Conservation (phyloP, 176 grass and related monocot species). For the Paspalum notatum region DNA sequence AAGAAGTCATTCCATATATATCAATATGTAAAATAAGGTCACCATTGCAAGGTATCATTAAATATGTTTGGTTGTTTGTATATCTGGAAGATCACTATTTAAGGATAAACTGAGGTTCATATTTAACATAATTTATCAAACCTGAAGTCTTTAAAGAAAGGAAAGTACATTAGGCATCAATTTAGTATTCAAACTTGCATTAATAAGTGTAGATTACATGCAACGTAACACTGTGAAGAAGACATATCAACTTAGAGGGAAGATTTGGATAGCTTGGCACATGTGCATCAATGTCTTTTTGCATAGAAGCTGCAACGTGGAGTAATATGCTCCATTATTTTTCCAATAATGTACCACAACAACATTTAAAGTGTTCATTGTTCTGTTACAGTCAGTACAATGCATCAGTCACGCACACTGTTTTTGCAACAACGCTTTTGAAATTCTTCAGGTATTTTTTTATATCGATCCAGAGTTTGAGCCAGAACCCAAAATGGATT, state of each 20-base stretch:
- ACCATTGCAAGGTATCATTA: too few species aligned
- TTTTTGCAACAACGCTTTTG: neutral
- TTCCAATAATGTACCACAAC: neutral
- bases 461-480: slow-evolving; percentile 97
- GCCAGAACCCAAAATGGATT: slow-evolving; percentile 94
- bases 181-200: too few species aligned
- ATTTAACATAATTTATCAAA: too few species aligned
- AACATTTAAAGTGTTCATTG: slow-evolving; percentile 10
- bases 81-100: too few species aligned
- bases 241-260: slow-evolving; percentile 93
- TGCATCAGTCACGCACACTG: too few species aligned
- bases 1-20: too few species aligned
- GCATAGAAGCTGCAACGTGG: slow-evolving; percentile 94
- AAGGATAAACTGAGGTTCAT: too few species aligned
- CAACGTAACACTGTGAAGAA: slow-evolving; percentile 93
- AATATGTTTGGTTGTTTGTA: too few species aligned
- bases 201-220: slow-evolving; percentile 64
- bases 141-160: too few species aligned
- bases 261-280: slow-evolving; percentile 94
- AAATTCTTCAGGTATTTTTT: slow-evolving; percentile 82
- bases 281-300: slow-evolving; percentile 92
- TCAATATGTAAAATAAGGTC: too few species aligned
- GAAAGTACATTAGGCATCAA: too few species aligned
- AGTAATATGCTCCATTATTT: neutral
- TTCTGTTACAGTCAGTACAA: neutral